These are phyloP conservation scores for Penicillium sp. DNA, from an alignment of 2,329 filamentous ascomycete genomes.

Conservation along the genomic window DNA sequence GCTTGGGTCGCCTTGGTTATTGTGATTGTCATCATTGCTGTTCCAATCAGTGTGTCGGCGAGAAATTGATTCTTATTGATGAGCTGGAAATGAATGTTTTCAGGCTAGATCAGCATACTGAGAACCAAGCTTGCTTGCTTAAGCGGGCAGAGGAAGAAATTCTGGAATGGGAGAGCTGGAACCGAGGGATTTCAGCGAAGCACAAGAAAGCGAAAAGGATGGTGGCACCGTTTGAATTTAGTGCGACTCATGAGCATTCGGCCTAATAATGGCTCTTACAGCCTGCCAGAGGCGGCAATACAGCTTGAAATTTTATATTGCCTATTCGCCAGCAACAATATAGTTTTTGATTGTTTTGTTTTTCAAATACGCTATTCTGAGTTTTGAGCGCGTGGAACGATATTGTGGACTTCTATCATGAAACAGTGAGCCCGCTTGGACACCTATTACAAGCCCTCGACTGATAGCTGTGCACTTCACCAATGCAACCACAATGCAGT, in stretches of 20 bases:
- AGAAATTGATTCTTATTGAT: not conserved
- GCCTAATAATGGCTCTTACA: not conserved
- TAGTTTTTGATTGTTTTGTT: too few species aligned
- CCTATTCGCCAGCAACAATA: too few species aligned
- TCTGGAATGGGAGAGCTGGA: not conserved
- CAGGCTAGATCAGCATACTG: not conserved
- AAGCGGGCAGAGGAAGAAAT: not conserved
- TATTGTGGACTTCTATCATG: too few species aligned
- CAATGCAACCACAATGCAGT: too few species aligned
- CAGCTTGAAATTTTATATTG: not conserved
- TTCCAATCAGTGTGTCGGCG: not conserved
- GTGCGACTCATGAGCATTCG: not conserved
- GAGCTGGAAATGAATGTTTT: not conserved
- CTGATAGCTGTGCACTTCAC: too few species aligned
- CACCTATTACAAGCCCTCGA: too few species aligned
- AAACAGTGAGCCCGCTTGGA: too few species aligned
- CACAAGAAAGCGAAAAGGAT: not conserved
- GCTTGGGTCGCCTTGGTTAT: not conserved
- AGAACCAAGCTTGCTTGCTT: not conserved
- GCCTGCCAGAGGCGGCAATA: too few species aligned
- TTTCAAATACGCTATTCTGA: too few species aligned
- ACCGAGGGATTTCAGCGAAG: not conserved
- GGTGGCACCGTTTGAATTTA: not conserved
- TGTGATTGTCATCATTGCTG: not conserved
- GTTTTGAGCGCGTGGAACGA: too few species aligned